Conservation (phyloP, 2,329 filamentous ascomycete species). For the Ceratocystis colombiana region DNA sequence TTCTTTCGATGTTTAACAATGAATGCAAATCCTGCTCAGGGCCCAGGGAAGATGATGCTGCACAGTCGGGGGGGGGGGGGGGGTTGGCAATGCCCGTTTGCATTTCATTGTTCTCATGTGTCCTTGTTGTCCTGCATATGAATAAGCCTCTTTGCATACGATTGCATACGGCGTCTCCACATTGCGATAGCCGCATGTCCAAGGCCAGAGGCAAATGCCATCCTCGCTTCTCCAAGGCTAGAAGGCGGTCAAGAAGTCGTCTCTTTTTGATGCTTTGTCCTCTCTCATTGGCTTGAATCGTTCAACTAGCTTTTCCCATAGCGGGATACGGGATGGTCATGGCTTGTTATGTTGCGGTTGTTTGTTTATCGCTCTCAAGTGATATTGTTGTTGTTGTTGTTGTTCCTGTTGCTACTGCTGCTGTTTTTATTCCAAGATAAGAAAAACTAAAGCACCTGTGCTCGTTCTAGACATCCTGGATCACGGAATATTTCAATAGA, state of each 20-base stretch:
- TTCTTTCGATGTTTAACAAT: background rate
- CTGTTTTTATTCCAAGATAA: background rate
- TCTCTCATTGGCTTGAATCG: background rate
- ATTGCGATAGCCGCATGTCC: background rate
- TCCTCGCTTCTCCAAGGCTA: background rate
- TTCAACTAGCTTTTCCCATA: background rate
- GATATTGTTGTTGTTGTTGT: no score
- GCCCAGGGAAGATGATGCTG: no score
- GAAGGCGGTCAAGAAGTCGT: background rate
- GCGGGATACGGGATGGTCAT: constrained; percentile 12
- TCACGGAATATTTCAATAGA: background rate
- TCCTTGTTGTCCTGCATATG: no score
- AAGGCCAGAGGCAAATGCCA: background rate
- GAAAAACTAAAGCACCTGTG: background rate
- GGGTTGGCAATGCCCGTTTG: background rate
- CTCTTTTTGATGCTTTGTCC: background rate
- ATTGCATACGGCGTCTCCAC: background rate
- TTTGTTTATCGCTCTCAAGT: background rate
- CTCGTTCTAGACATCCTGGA: background rate
- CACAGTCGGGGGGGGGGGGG: no score
- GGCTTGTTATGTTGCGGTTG: background rate
- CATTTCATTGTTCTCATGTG: background rate
- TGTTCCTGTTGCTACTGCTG: no score
- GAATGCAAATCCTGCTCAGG: background rate
- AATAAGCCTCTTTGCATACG: no score